Conservation (phyloP, 306 rosid species). For the Cicer pinnatifidum region DNA sequence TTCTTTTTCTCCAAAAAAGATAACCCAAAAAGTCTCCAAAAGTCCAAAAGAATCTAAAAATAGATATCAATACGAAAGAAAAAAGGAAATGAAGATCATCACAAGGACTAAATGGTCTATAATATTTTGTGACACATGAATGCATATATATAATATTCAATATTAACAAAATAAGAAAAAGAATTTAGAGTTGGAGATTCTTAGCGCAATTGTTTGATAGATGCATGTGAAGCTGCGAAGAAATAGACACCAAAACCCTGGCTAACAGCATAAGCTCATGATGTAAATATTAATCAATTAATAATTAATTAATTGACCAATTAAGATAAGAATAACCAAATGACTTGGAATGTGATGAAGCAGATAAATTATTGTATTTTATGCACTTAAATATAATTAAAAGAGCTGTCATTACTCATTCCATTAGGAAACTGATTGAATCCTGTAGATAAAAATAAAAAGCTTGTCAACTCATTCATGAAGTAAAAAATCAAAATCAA, state of each 20-base stretch:
- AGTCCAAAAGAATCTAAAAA: slow-evolving; percentile 44
- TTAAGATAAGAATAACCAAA: slow-evolving; percentile 5
- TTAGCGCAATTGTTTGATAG: slow-evolving; percentile 23
- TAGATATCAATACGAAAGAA: slow-evolving; percentile 40
- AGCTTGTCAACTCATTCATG: slow-evolving; percentile 22
- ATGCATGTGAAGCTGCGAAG: slow-evolving; percentile 43
- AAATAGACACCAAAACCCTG: slow-evolving; percentile 11
- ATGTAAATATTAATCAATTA: not conserved
- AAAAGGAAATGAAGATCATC: slow-evolving; percentile 42
- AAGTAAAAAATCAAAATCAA: slow-evolving; percentile 23
- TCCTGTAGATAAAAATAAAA: not conserved
- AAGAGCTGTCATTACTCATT: slow-evolving; percentile 45
- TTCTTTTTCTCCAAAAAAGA: slow-evolving; percentile 50
- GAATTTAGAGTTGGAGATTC: slow-evolving; percentile 17
- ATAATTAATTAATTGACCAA: not conserved
- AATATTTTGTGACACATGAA: slow-evolving; percentile 21
- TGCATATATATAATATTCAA: slow-evolving; percentile 13
- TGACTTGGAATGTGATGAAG: slow-evolving; percentile 36
- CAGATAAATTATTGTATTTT: slow-evolving; percentile 28
- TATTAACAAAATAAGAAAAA: not conserved
- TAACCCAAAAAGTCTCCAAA: slow-evolving; percentile 50
- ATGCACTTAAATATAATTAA: slow-evolving; percentile 30
- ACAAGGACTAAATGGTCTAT: slow-evolving; percentile 30
- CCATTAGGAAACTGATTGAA: slow-evolving; percentile 32
- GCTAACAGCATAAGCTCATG: not conserved